Evolutionary conservation across 2,329 filamentous ascomycete genomes (phyloP).

Genomic region (Neopestalotiopsis clavispora): DNA sequence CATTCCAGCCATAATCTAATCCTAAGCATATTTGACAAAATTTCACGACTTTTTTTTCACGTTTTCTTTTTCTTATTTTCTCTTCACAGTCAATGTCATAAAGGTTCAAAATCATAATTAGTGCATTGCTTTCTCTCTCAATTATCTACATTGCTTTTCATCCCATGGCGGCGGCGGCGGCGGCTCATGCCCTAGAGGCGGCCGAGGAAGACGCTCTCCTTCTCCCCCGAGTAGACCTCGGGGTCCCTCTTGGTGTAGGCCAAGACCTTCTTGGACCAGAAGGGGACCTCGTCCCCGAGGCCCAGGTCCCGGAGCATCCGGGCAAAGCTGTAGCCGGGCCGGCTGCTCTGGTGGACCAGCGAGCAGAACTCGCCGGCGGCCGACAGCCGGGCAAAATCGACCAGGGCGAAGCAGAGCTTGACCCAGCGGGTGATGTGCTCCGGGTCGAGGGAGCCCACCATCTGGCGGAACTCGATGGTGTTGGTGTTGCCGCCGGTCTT

Average conservation of each 20-base stretch:
- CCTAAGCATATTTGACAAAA: no score
- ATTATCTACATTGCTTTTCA: no score
- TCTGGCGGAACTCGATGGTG: slow-evolving; percentile 34
- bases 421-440: slow-evolving; percentile 28
- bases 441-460: slow-evolving; percentile 29
- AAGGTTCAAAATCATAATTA: no score
- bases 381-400: slow-evolving; percentile 26
- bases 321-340: not conserved
- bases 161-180: no score
- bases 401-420: slow-evolving; percentile 24
- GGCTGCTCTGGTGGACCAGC: slow-evolving; percentile 3
- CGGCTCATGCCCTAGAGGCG: not conserved
- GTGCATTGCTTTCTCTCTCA: no score
- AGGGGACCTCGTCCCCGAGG: not conserved
- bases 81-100: no score
- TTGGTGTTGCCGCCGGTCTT: slow-evolving; percentile 28
- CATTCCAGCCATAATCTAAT: no score
- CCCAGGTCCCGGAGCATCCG: not conserved
- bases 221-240: not conserved
- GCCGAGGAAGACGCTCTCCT: not conserved
- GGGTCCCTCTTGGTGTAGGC: not conserved
- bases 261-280: not conserved
- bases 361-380: slow-evolving; percentile 15
- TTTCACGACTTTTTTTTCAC: no score
- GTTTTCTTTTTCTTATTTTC: no score